A percentile compares a stretch with the other conserved stretches of the same genome.
phyloP scores from a whole-genome alignment of 192 early-diverging fungal genomes.

The Coemansia sp. region DNA sequence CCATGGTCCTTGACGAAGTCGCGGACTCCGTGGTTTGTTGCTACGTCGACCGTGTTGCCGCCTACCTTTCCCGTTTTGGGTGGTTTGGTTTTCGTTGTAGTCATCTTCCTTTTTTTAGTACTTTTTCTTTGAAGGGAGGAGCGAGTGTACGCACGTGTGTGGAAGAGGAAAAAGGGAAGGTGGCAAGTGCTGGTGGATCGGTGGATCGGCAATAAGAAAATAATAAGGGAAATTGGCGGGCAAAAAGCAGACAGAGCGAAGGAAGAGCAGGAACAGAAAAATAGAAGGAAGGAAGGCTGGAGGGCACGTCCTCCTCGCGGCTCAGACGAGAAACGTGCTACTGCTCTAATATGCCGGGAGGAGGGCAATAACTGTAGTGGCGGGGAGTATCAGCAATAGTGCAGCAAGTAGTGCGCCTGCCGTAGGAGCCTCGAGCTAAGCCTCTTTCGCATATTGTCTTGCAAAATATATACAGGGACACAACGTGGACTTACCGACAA shows the following conservation, averaged over 20 bases:
- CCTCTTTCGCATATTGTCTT: background rate
- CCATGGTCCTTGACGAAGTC: constrained; percentile 78
- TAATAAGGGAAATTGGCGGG: too few relatives aligned
- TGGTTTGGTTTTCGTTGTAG: background rate
- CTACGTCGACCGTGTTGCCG: constrained; percentile 68
- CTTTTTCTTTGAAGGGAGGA: too few relatives aligned
- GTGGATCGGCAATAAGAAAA: background rate
- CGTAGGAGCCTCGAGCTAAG: background rate
- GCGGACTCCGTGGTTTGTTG: constrained; percentile 66
- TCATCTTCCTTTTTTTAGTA: too few relatives aligned
- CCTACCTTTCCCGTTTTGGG: constrained; percentile 53
- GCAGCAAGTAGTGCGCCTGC: background rate
- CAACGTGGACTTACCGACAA: constrained; percentile 52
- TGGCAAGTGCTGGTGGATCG: background rate
- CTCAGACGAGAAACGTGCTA: background rate
- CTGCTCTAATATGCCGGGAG: background rate
- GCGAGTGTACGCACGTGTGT: background rate
- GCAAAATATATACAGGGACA: background rate
- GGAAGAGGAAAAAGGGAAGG: too few relatives aligned
- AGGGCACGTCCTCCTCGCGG: too few relatives aligned
- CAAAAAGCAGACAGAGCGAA: background rate
- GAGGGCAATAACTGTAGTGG: background rate
- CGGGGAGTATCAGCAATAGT: background rate
- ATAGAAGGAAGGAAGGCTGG: background rate
- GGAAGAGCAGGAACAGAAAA: background rate